Base-by-base conservation (phyloP, 306 rosid species). In the Cucurbita maxima region DNA sequence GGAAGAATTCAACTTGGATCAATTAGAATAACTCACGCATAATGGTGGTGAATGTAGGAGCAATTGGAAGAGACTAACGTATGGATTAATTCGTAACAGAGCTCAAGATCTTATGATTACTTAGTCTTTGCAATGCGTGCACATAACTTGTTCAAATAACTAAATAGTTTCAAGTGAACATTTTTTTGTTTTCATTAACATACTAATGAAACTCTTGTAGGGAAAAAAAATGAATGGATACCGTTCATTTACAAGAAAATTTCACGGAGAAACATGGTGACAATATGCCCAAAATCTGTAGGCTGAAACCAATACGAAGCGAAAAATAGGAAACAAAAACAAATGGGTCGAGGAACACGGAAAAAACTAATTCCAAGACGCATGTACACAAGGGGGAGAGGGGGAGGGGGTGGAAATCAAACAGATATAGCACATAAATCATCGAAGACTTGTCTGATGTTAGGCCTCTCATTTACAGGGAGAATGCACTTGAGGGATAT, bases 391-490 rank as follows among this genome's bases (percentile, higher is more conserved):
- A 25, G 57, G 22, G 73, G 20, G 22, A 8, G 57, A 38, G 54
- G 3, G 41, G 57, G 14, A 14, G 12, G 10, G 30, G 73, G 43
- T 20, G n/a, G 25, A 47, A 47, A 77, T 90, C 94, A 94, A 84
- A 77, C 81, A 20, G 88, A 84, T 80, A 90, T 75, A 41, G 97
- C 86, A 86, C 86, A 87, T 70, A 94, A 88, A 81, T 88, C 89
- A 69, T 90, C 98, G 37, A 86, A 84, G 78, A 94, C 92, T 83
- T 87, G 98, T 89, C 98, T 90, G 92, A 94, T 87, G 91, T 90
- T 88, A 84, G 98, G 98, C 94, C 98, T 94, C 83, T 94, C 98
- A 89, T 90, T 82, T 89, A 90, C 98, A 78, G 97, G 92, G 78
- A 84, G 97, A 84, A 94, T 94, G 87, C 98, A 94, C 90, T 86